Evolutionary conservation across 2,329 filamentous ascomycete genomes (phyloP).

Genomic region (Bimuria novae-zelandiae): DNA sequence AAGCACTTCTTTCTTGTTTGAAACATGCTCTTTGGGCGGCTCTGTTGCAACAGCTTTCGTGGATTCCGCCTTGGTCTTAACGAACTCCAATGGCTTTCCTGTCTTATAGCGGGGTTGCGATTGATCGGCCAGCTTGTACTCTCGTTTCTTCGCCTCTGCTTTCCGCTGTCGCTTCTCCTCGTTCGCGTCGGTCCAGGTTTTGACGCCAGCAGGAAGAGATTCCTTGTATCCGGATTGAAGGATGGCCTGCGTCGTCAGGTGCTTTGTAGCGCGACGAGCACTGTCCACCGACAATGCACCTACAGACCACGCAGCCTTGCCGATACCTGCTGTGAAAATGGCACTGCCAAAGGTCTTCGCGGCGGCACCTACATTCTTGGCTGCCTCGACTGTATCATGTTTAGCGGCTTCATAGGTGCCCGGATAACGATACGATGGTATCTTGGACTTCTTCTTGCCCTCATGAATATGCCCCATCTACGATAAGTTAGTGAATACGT

Average conservation of each 20-base stretch:
- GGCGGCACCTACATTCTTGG: slow-evolving; percentile 13
- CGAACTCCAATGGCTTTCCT: neutral
- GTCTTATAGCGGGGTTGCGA: neutral
- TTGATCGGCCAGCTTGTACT: neutral
- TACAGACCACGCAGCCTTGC: slow-evolving; percentile 19
- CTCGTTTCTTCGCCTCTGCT: slow-evolving; percentile 9
- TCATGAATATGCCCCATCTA: neutral
- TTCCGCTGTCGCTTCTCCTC: neutral
- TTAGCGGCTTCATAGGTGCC: slow-evolving; percentile 23
- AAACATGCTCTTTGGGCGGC: neutral
- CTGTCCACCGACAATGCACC: slow-evolving; percentile 12
- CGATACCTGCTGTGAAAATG: slow-evolving; percentile 14
- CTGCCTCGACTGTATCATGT: slow-evolving; percentile 15
- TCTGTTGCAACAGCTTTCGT: neutral
- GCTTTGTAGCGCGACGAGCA: slow-evolving; percentile 11
- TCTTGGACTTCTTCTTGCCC: neutral
- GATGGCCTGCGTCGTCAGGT: slow-evolving; percentile 6
- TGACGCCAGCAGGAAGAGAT: slow-evolving; percentile 5
- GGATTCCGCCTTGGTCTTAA: neutral
- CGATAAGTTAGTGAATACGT: neutral
- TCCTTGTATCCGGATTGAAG: neutral
- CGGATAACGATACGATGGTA: slow-evolving; percentile 18
- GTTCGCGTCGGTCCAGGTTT: slow-evolving; percentile 13
- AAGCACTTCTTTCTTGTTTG: neutral
- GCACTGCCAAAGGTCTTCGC: slow-evolving; percentile 16